Evolutionary conservation across 495 filamentous ascomycete species (phyloP).

Genomic region (Aspergillus coremiiformis): DNA sequence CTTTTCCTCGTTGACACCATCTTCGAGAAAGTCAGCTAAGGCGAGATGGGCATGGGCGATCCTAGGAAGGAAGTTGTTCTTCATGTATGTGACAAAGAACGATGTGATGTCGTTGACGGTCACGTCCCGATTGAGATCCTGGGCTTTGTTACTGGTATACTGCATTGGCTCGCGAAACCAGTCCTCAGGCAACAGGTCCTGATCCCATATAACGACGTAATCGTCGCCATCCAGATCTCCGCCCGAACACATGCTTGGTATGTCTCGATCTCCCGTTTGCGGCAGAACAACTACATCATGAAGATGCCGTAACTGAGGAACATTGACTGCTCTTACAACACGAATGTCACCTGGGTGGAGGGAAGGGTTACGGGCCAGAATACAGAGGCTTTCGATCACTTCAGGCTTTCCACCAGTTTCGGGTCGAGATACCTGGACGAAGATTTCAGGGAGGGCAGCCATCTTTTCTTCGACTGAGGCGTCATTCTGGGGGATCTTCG

Average conservation of each 20-base stretch:
- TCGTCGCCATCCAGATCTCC: conserved; percentile 97
- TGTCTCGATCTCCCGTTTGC: conserved; percentile 70
- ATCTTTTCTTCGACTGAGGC: conserved; percentile 29
- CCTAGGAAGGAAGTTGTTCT: conserved; percentile 69
- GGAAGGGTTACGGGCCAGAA: conserved; percentile 87
- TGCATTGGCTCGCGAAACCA: conserved; percentile 72
- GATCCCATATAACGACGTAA: conserved; percentile 90
- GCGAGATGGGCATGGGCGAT: conserved; percentile 85
- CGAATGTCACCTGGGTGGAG: conserved; percentile 91
- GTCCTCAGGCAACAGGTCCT: conserved; percentile 58
- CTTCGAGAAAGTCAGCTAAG: conserved; percentile 54
- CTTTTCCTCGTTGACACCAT: conserved; percentile 59
- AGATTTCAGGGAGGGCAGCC: conserved; percentile 71
- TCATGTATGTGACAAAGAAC: conserved; percentile 93
- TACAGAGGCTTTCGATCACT: conserved; percentile 69
- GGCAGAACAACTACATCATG: conserved; percentile 84
- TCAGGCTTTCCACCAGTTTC: conserved; percentile 45
- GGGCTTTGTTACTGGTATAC: conserved; percentile 47
- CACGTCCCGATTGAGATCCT: conserved; percentile 51
- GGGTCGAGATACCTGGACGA: conserved; percentile 63
- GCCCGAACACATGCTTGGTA: conserved; percentile 91
- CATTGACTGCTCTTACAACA: conserved; percentile 76
- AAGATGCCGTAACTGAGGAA: conserved; percentile 63
- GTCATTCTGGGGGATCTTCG: conserved; percentile 15
- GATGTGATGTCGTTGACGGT: conserved; percentile 60